Conservation (phyloP, 2,329 filamentous ascomycete genomes). For the Graphilbum fragrans region DNA sequence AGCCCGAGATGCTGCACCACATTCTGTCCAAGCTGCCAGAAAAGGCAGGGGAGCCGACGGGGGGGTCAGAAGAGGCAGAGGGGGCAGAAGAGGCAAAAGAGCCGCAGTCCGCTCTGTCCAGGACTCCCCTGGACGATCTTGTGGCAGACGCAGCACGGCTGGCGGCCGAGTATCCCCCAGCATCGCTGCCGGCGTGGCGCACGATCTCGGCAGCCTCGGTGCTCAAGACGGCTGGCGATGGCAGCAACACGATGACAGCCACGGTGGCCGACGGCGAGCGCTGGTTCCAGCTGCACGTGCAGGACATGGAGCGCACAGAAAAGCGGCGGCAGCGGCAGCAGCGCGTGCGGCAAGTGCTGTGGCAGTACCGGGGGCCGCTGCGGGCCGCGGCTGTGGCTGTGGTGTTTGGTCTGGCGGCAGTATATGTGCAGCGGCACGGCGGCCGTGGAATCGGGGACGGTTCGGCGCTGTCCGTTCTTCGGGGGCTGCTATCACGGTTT, state of each 20-base stretch:
- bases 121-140: constrained; percentile 51
- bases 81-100: too few relatives aligned
- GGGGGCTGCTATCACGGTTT: too few relatives aligned
- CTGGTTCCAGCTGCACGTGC: constrained; percentile 59
- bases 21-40: constrained; percentile 77
- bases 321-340: constrained; percentile 34
- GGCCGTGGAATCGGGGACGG: neutral
- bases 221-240: constrained; percentile 65
- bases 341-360: constrained; percentile 25
- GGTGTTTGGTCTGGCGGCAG: constrained; percentile 53
- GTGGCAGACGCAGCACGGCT: constrained; percentile 55
- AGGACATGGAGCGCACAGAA: constrained; percentile 59
- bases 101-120: too few relatives aligned
- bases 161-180: constrained; percentile 57
- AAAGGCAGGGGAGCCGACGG: constrained; percentile 55
- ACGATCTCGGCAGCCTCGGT: constrained; percentile 64
- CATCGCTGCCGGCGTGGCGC: constrained; percentile 59
- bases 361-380: constrained; percentile 54
- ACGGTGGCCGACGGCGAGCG: constrained; percentile 52
- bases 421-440: constrained; percentile 48
- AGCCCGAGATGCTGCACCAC: constrained; percentile 86
- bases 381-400: constrained; percentile 52
- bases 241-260: constrained; percentile 33
- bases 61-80: constrained; percentile 52
- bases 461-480: too few relatives aligned